Evolutionary conservation across 148 eudicot species (phyloP).

Genomic region (Dysphania ambrosioides): DNA sequence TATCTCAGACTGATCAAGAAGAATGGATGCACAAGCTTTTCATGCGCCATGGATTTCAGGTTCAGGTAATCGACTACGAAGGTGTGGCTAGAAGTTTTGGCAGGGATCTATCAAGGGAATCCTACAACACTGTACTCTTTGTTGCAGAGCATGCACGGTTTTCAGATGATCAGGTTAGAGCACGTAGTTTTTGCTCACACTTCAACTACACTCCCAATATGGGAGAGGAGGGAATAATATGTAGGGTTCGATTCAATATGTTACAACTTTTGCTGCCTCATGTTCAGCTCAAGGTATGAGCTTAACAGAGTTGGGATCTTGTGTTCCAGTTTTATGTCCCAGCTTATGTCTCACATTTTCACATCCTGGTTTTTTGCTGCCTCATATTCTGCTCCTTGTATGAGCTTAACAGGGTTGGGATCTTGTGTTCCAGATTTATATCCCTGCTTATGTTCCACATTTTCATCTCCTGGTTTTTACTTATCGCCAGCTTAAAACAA

Average conservation of each 20-base stretch:
- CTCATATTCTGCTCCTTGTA: background rate
- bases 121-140: slow-evolving; percentile 41
- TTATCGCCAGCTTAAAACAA: background rate
- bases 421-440: background rate
- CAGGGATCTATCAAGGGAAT: slow-evolving; percentile 28
- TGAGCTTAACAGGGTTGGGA: background rate
- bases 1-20: slow-evolving; percentile 35
- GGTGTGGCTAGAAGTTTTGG: slow-evolving; percentile 47
- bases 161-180: slow-evolving; percentile 88
- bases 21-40: slow-evolving; percentile 68
- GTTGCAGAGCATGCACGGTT: slow-evolving; percentile 70
- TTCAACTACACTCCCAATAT: background rate
- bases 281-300: background rate
- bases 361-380: background rate
- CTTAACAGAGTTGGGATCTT: background rate
- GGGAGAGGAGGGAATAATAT: background rate
- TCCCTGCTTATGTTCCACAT: background rate
- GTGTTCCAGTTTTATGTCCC: background rate
- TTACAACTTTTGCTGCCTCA: background rate
- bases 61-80: slow-evolving; percentile 42
- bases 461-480: background rate
- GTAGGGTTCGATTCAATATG: background rate
- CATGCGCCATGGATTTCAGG: slow-evolving; percentile 63
- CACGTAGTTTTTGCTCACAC: background rate
- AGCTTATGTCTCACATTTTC: background rate